A percentile compares a stretch with the other conserved stretches of the same genome.
These are phyloP conservation scores for Tinospora cordifolia DNA, from an alignment of 164 flowering plant genomes.

Conservation along the genomic window DNA sequence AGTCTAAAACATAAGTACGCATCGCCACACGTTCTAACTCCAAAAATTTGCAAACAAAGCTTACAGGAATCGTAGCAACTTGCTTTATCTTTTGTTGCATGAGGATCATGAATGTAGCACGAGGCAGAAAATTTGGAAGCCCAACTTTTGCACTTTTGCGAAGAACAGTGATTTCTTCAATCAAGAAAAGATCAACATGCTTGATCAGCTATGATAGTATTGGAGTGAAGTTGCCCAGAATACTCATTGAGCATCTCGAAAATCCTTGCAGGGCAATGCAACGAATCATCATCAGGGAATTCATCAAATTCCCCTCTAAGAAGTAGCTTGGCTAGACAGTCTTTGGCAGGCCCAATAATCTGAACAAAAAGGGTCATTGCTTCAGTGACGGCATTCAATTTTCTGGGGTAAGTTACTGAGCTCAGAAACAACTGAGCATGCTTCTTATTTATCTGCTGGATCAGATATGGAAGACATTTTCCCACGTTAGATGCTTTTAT, in stretches of 20 bases:
- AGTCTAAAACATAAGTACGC: background rate
- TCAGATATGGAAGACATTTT: background rate
- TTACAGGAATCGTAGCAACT: background rate
- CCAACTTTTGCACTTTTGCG: background rate
- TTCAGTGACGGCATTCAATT: background rate
- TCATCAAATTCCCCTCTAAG: slow-evolving; percentile 8
- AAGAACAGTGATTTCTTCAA: slow-evolving; percentile 1
- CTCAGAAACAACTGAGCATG: background rate
- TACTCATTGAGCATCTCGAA: slow-evolving; percentile 4
- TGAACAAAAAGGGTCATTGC: slow-evolving; percentile 9
- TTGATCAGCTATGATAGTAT: background rate
- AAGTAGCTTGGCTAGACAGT: background rate
- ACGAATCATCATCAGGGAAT: background rate
- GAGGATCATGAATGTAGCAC: background rate
- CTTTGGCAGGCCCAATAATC: slow-evolving; percentile 2
- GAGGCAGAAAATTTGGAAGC: slow-evolving; percentile 4
- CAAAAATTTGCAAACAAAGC: slow-evolving; percentile 4
- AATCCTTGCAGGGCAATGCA: slow-evolving; percentile 9
- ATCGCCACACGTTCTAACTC: background rate
- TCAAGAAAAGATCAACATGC: background rate
- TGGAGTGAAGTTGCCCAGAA: background rate
- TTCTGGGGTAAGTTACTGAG: background rate
- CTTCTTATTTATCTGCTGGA: slow-evolving; percentile 1
- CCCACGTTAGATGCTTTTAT: background rate
- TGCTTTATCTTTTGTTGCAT: slow-evolving; percentile 1